phyloP scores from a whole-genome alignment of 352 stramenopile species.

The Aphanomyces cochlioides region DNA sequence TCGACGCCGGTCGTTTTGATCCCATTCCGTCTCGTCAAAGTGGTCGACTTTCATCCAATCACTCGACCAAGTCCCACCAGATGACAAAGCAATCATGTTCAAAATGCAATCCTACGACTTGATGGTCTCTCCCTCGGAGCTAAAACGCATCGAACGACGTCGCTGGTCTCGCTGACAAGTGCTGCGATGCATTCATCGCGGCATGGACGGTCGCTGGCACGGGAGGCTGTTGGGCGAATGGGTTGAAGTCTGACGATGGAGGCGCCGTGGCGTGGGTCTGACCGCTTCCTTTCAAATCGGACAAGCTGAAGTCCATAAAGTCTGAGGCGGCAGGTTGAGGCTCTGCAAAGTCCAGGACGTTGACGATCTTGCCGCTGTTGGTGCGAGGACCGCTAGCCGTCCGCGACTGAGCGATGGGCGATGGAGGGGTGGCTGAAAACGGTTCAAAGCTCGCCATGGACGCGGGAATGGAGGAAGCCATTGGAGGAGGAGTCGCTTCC shows the following conservation, averaged over 20 bases:
- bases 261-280: background rate
- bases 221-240: constrained; percentile 9
- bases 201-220: background rate
- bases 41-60: too few relatives aligned
- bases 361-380: constrained; percentile 17
- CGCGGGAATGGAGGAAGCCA: background rate
- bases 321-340: background rate
- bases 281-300: background rate
- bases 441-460: background rate
- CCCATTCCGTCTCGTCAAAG: background rate
- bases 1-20: background rate
- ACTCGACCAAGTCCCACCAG: too few relatives aligned
- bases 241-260: constrained; percentile 13
- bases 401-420: background rate
- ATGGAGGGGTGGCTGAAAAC: constrained; percentile 5
- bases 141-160: constrained; percentile 4
- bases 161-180: background rate
- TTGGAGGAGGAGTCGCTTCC: background rate
- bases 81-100: too few relatives aligned
- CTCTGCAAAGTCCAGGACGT: constrained; percentile 10
- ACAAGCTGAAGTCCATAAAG: background rate
- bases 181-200: background rate
- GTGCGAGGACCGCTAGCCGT: background rate
- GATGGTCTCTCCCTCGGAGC: background rate
- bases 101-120: too few relatives aligned